Conservation (phyloP, 176 grass and related monocot species). For the Tillandsia leiboldiana region DNA sequence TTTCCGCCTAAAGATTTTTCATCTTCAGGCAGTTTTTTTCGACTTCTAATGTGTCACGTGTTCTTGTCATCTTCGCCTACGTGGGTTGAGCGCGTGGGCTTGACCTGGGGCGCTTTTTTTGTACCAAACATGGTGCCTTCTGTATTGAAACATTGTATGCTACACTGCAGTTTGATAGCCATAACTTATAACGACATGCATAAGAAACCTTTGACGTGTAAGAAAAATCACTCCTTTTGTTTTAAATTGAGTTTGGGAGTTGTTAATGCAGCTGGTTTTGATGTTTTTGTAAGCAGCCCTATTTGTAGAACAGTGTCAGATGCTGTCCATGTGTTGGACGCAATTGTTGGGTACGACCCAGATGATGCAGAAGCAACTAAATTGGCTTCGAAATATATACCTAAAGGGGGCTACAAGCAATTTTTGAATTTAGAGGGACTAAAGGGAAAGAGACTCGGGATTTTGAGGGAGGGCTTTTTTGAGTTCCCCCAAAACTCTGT, state of each 20-base stretch:
- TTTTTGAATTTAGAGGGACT: constrained; percentile 46
- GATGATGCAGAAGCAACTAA: constrained; percentile 26
- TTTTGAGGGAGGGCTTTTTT: constrained; percentile 28
- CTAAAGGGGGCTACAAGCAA: constrained; percentile 37
- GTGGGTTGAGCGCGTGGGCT: too few relatives aligned
- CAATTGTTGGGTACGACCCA: constrained; percentile 38
- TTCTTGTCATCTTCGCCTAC: too few relatives aligned
- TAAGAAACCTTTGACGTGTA: too few relatives aligned
- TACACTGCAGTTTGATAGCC: too few relatives aligned
- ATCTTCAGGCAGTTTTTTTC: too few relatives aligned
- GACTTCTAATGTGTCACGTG: too few relatives aligned
- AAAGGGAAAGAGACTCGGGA: constrained; percentile 37
- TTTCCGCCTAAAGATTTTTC: too few relatives aligned
- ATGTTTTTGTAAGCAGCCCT: constrained; percentile 27
- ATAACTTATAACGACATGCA: too few relatives aligned
- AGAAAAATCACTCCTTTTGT: too few relatives aligned
- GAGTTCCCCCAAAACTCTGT: constrained; percentile 9
- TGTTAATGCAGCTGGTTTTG: neutral
- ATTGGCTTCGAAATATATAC: constrained; percentile 42
- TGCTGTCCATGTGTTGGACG: constrained; percentile 44
- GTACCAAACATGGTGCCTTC: too few relatives aligned
- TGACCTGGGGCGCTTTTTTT: too few relatives aligned
- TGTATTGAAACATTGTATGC: too few relatives aligned
- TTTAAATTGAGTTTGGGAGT: neutral
- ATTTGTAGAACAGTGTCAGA: constrained; percentile 49